A percentile compares a stretch with the other conserved stretches of the same genome.
These are phyloP conservation scores for Cordyceps cicadae DNA, from an alignment of 2,329 filamentous ascomycete species.

Conservation along the genomic window DNA sequence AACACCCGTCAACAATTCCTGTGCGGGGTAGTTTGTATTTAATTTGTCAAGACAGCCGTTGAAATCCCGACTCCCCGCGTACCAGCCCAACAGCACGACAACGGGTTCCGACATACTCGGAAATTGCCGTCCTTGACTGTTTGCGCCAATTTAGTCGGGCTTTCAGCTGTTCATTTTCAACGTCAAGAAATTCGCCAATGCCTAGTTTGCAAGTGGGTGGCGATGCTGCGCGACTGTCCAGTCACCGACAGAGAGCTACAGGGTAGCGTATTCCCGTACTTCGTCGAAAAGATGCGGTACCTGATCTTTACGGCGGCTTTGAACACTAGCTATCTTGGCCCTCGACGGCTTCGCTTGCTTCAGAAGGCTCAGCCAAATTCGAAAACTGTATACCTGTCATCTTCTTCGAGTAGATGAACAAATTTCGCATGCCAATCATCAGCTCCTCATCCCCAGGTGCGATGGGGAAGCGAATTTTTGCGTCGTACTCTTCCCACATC, in stretches of 20 bases:
- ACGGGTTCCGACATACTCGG: too few species aligned
- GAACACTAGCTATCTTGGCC: too few species aligned
- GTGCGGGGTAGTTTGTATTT: neutral
- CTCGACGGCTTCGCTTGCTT: too few species aligned
- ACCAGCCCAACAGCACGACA: too few species aligned
- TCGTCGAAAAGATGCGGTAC: too few species aligned
- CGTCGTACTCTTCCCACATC: conserved; percentile 7
- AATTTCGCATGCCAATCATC: too few species aligned
- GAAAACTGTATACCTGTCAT: too few species aligned
- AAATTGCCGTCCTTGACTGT: neutral
- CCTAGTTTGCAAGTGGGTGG: neutral
- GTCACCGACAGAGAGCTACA: neutral
- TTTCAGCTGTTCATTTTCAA: too few species aligned
- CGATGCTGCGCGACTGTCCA: neutral
- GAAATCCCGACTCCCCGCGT: neutral
- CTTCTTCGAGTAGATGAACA: too few species aligned
- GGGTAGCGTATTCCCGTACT: neutral
- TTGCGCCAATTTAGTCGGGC: neutral
- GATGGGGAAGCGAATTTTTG: neutral
- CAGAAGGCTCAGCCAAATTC: too few species aligned
- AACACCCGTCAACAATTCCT: neutral
- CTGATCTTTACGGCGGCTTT: too few species aligned
- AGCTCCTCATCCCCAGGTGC: neutral
- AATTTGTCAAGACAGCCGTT: neutral
- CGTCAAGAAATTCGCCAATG: too few species aligned